Percentiles rank a stretch among this genome's conserved stretches.
Evolutionary conservation across 371 early-diverging fungal species (phyloP).

Genomic region (Antonospora locustae): DNA sequence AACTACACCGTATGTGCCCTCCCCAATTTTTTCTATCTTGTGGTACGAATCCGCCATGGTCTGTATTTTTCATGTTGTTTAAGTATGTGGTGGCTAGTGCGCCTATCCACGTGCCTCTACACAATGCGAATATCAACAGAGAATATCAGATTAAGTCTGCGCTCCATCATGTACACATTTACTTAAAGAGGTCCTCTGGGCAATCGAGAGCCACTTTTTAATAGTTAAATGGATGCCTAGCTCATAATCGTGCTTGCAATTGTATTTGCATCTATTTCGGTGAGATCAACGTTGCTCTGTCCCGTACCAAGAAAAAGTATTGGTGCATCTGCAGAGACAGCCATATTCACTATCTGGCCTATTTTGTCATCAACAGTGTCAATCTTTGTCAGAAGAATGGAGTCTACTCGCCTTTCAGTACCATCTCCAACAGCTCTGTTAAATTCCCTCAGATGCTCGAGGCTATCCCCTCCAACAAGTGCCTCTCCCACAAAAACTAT

Average conservation of each 20-base stretch:
- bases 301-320: slow-evolving; percentile 95
- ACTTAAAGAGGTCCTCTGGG: too few species aligned
- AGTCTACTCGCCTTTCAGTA: slow-evolving; percentile 73
- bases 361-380: slow-evolving; percentile 96
- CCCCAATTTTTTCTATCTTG: slow-evolving; percentile 76
- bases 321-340: slow-evolving; percentile 82
- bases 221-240: too few species aligned
- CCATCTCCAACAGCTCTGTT: slow-evolving; percentile 74
- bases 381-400: slow-evolving; percentile 87
- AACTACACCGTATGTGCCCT: slow-evolving; percentile 99
- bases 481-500: slow-evolving; percentile 98
- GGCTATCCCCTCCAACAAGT: slow-evolving; percentile 86
- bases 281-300: slow-evolving; percentile 87
- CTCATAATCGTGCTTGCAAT: too few species aligned
- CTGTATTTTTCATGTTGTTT: too few species aligned
- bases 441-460: slow-evolving; percentile 88
- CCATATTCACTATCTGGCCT: slow-evolving; percentile 52
- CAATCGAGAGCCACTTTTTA: too few species aligned
- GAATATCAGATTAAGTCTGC: too few species aligned
- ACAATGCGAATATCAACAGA: too few species aligned
- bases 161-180: too few species aligned
- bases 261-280: slow-evolving; percentile 54
- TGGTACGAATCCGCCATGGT: slow-evolving; percentile 57
- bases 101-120: too few species aligned
- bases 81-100: too few species aligned